Percentiles rank a stretch among this genome's conserved stretches.
Conservation (phyloP, 2,329 filamentous ascomycete species). For the Clonostachys chloroleuca region DNA sequence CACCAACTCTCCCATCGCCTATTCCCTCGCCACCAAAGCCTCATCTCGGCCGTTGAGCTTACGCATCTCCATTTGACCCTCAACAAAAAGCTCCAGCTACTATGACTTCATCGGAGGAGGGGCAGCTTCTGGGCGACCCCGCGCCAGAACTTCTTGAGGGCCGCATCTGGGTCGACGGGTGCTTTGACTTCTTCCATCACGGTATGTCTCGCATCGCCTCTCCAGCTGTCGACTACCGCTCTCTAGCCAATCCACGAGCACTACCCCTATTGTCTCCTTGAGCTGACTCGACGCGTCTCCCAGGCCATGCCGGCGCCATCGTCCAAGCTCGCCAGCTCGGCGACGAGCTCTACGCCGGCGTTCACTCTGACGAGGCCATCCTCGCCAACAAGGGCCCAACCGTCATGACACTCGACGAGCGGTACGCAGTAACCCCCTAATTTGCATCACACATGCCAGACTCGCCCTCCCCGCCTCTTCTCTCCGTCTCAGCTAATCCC, state of each 20-base stretch:
- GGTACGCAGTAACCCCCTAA: conserved; percentile 39
- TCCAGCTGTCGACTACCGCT: too few relatives aligned
- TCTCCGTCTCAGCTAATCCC: background rate
- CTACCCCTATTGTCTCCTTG: background rate
- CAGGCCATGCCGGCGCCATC: conserved; percentile 94
- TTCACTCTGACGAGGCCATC: conserved; percentile 95
- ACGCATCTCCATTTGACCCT: too few relatives aligned
- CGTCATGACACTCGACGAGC: conserved; percentile 90
- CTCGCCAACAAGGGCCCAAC: conserved; percentile 96
- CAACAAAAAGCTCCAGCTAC: too few relatives aligned
- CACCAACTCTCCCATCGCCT: too few relatives aligned
- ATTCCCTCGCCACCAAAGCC: too few relatives aligned
- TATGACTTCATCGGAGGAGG: background rate
- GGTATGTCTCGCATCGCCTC: conserved; percentile 42
- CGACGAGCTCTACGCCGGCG: conserved; percentile 81
- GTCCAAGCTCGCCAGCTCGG: conserved; percentile 92
- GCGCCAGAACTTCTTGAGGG: conserved; percentile 56
- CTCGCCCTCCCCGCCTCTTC: conserved; percentile 4
- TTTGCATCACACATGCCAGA: background rate
- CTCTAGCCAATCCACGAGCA: too few relatives aligned
- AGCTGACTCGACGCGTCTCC: background rate
- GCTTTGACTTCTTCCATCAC: conserved; percentile 99
- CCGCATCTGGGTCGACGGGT: conserved; percentile 96
- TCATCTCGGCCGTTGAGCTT: too few relatives aligned
- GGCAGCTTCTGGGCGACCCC: conserved; percentile 12